Conservation (phyloP, 1,139 yeast species). For the Suhomyces atakaporum region DNA sequence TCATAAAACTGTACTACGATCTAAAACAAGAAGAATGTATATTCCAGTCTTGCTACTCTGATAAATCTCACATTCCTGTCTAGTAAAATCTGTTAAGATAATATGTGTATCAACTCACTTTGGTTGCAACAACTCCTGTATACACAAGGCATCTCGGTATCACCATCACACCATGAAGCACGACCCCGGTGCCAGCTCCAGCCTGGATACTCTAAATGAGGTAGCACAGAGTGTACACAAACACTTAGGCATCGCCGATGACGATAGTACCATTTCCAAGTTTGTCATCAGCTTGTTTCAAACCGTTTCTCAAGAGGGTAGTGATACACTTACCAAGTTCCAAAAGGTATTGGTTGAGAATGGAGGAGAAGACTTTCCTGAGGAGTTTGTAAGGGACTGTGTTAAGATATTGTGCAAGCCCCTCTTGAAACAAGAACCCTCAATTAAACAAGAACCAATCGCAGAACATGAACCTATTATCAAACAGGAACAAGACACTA, state of each 20-base stretch:
- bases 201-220: neutral
- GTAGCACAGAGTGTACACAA: conserved; percentile 8
- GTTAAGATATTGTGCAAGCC: conserved; percentile 22
- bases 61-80: too few species aligned
- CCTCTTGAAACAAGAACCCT: neutral
- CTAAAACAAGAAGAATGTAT: too few species aligned
- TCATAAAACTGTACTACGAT: too few species aligned
- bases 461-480: neutral
- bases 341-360: conserved; percentile 47
- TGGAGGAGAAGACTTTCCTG: conserved; percentile 66
- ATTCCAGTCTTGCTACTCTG: too few species aligned
- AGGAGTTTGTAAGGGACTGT: conserved; percentile 40
- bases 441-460: neutral
- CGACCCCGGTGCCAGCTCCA: neutral
- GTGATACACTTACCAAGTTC: conserved; percentile 35
- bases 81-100: too few species aligned
- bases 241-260: conserved; percentile 21
- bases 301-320: conserved; percentile 2
- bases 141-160: neutral
- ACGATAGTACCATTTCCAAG: conserved; percentile 55
- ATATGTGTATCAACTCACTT: too few species aligned
- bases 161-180: conserved; percentile 1
- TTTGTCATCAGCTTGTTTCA: conserved; percentile 55
- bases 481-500: conserved; percentile 1
- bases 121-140: conserved; percentile 2